Base-by-base conservation (phyloP, 148 eudicot species). In the Silene uniflora region DNA sequence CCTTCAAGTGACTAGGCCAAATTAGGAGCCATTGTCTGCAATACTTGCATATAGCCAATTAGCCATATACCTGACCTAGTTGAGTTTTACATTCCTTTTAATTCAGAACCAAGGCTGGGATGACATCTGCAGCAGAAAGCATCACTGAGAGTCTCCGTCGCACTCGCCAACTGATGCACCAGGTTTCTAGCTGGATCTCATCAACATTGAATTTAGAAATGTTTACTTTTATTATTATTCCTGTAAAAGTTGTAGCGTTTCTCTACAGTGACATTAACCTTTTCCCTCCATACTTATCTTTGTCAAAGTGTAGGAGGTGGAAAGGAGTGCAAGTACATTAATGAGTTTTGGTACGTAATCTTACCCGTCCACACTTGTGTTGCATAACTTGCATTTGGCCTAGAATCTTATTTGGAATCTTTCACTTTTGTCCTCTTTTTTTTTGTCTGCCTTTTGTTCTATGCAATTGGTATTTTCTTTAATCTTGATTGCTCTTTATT, bases 81-180 rank as follows among this genome's bases (percentile, higher is more conserved):
- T 74, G 24, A 21, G 11, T 18, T 62, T 62, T 3, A 23, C 60
- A 56, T 61, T 24, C 7, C 58, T 77, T 74, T 22, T 62, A 25
- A 73, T 46, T 19, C 71, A 93, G 98, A 79, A 94, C 98, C 56
- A 91, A 90, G 83, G 90, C 89, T 70, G 98, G 97, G 75, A 88
- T 93, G 95, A 93, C 98, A 73, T 88, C 95, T 77, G 97, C 98
- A 21, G 98, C 98, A 75, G 97, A 93, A 81, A 90, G 95, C 87
- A 93, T 93, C 81, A 93, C 98, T 55, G 97, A 93, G 55, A 90
- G 97, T 79, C 97, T 94, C 73, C 91, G 98, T 10, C 91, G 95
- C 59, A 89, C 91, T 78, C 93, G 93, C 61, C 98, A 94, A 80
- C 68, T 94, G 80, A 94, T 94, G 98, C 95, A 89, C 85, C 98